Conservation (phyloP, 2,329 filamentous ascomycete species). For the Cordyceps militaris region DNA sequence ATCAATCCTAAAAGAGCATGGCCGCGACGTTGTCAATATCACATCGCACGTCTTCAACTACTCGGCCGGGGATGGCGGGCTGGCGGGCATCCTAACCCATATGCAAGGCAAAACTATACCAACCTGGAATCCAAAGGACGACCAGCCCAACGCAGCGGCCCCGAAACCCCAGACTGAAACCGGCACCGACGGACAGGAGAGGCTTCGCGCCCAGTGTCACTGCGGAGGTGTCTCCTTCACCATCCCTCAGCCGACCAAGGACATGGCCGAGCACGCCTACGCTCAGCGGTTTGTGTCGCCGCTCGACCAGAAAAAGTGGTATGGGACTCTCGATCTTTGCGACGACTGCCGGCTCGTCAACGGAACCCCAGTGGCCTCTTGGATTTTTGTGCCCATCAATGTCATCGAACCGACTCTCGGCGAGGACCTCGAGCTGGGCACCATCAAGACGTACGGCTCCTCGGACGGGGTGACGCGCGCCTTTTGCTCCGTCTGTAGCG, state of each 20-base stretch:
- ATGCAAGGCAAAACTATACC: constrained; percentile 25
- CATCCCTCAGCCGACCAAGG: constrained; percentile 31
- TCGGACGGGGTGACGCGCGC: constrained; percentile 32
- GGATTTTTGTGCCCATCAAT: constrained; percentile 35
- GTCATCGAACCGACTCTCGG: constrained; percentile 31
- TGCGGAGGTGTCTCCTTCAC: constrained; percentile 43
- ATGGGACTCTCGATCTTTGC: constrained; percentile 34
- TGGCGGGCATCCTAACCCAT: constrained; percentile 29
- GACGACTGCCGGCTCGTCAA: constrained; percentile 37
- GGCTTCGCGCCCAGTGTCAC: constrained; percentile 37
- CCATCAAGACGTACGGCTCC: constrained; percentile 35
- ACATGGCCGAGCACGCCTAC: constrained; percentile 23
- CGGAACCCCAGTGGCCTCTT: constrained; percentile 35
- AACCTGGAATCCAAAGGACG: constrained; percentile 30
- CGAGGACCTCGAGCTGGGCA: constrained; percentile 33
- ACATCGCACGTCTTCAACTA: constrained; percentile 30
- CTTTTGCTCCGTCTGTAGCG: constrained; percentile 41
- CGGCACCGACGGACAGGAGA: constrained; percentile 29
- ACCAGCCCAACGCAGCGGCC: constrained; percentile 21
- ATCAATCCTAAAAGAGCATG: constrained; percentile 33
- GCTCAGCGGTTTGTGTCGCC: constrained; percentile 30
- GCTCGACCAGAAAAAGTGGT: constrained; percentile 34
- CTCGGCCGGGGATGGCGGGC: constrained; percentile 30
- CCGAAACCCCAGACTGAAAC: constrained; percentile 24
- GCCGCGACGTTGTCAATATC: constrained; percentile 29